phyloP scores from a whole-genome alignment of 2,329 filamentous ascomycete species.

The Grosmannia huntii region DNA sequence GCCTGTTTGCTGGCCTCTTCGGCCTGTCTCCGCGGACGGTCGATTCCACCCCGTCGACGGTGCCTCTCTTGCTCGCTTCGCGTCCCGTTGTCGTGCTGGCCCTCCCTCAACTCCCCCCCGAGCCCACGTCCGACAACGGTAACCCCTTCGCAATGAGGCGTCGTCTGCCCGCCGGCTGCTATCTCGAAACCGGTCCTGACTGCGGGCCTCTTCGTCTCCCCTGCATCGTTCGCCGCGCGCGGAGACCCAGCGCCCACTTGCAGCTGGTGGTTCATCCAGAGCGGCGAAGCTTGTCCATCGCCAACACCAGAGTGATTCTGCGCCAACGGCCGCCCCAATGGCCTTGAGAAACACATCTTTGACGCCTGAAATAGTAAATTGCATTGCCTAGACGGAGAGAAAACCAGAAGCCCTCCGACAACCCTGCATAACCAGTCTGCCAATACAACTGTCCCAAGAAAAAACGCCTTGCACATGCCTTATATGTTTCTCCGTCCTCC shows the following conservation, averaged over 20 bases:
- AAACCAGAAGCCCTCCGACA: background rate
- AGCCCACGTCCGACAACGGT: background rate
- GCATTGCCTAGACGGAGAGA: background rate
- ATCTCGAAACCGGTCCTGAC: background rate
- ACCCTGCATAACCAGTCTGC: background rate
- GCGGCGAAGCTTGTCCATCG: background rate
- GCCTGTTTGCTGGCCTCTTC: slow-evolving; percentile 15
- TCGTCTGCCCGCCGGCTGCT: background rate
- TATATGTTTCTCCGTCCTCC: background rate
- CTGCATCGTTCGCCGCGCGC: slow-evolving; percentile 1
- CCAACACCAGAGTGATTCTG: background rate
- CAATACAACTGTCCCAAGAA: background rate
- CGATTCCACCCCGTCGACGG: background rate
- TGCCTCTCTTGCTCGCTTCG: background rate
- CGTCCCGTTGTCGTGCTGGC: background rate
- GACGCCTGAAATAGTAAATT: too few relatives aligned
- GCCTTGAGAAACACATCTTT: background rate
- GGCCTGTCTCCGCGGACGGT: background rate
- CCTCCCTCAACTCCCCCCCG: background rate
- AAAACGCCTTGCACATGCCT: background rate
- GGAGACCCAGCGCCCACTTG: background rate
- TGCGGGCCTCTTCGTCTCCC: background rate
- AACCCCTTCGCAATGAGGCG: background rate
- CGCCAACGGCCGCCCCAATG: background rate
- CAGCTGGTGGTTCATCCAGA: background rate